phyloP scores from a whole-genome alignment of 768 basidiomycete genomes.

The Suillus lakei region DNA sequence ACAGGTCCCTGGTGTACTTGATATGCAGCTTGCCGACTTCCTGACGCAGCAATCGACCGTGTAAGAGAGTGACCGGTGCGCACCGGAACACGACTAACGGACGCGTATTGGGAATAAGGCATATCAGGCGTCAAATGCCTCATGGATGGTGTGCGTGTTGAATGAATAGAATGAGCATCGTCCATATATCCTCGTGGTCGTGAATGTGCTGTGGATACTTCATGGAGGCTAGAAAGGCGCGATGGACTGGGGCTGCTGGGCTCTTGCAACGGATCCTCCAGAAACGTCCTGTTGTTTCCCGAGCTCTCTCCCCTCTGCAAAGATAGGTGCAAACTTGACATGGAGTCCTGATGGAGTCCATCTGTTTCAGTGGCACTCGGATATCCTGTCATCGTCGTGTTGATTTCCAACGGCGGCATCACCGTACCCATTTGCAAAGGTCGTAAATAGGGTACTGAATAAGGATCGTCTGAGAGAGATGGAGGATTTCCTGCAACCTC shows the following conservation, averaged over 20 bases:
- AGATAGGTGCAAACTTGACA: neutral
- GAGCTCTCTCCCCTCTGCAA: neutral
- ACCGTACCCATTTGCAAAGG: neutral
- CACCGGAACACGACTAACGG: neutral
- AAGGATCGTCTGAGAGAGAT: conserved; percentile 3
- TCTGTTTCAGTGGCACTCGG: neutral
- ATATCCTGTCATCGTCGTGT: neutral
- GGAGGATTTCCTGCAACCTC: neutral
- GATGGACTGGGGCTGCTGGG: neutral
- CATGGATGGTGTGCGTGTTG: neutral
- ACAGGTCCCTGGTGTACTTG: neutral
- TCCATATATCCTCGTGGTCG: neutral
- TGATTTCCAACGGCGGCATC: neutral
- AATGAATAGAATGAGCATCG: neutral
- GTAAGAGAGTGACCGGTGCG: neutral
- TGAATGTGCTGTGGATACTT: neutral
- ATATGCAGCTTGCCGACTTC: neutral
- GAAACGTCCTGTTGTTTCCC: neutral
- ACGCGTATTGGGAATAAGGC: neutral
- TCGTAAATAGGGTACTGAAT: neutral
- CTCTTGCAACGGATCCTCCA: neutral
- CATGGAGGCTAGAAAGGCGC: neutral
- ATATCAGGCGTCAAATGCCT: neutral
- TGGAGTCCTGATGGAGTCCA: neutral
- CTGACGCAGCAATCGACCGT: neutral